Conservation (phyloP, 768 basidiomycete genomes). For the Lactifluus rugatus region DNA sequence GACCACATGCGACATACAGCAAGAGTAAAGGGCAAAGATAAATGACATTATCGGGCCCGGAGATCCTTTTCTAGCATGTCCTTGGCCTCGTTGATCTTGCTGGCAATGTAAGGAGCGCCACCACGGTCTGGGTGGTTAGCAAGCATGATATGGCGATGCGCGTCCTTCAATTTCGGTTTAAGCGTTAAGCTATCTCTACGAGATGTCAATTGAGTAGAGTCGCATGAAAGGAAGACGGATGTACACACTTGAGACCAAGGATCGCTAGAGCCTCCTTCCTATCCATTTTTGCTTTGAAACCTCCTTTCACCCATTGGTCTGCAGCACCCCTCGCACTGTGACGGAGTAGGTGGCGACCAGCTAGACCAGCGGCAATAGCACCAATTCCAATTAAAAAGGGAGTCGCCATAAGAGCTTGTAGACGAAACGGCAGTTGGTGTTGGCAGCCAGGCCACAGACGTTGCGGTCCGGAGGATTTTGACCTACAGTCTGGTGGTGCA, state of each 20-base stretch:
- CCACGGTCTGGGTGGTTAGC: conserved; percentile 98
- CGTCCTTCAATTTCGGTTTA: conserved; percentile 80
- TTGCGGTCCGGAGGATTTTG: no score
- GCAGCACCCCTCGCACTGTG: conserved; percentile 55
- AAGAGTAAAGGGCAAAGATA: neutral
- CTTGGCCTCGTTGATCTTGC: conserved; percentile 98
- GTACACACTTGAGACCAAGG: conserved; percentile 80
- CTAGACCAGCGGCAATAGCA: conserved; percentile 66
- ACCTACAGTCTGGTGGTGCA: no score
- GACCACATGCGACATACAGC: neutral
- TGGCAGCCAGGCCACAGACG: no score
- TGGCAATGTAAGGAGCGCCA: conserved; percentile 95
- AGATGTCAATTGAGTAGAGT: neutral
- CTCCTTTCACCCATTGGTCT: conserved; percentile 86
- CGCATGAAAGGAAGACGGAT: conserved; percentile 1
- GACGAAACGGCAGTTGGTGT: neutral
- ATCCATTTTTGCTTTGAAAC: conserved; percentile 96
- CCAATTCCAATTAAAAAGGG: conserved; percentile 68
- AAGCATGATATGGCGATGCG: conserved; percentile 94
- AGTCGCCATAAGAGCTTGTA: conserved; percentile 51
- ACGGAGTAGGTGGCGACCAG: conserved; percentile 61
- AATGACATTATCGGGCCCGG: conserved; percentile 30
- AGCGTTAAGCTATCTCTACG: conserved; percentile 71
- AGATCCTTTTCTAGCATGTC: conserved; percentile 81
- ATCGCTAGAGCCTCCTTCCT: conserved; percentile 85